Conservation (phyloP, 2,329 filamentous ascomycete species). For the Podosphaera xanthii region DNA sequence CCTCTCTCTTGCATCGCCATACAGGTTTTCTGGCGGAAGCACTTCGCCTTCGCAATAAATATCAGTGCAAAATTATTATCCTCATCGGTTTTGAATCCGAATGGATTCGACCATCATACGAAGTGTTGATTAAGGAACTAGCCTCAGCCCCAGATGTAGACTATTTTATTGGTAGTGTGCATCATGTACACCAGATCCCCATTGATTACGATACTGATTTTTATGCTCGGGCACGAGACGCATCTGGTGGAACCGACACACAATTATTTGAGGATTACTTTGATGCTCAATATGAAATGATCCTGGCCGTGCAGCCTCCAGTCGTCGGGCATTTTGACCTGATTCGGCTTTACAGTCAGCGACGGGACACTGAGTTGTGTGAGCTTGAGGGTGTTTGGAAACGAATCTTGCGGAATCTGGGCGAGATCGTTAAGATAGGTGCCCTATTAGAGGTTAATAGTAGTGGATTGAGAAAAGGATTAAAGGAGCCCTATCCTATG, state of each 20-base stretch:
- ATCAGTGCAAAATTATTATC: conserved; percentile 48
- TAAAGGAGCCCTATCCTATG: conserved; percentile 75
- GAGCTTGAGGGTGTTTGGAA: conserved; percentile 45
- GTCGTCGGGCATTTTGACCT: conserved; percentile 91
- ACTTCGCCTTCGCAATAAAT: conserved; percentile 43
- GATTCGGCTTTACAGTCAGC: conserved; percentile 54
- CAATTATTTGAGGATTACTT: conserved; percentile 67
- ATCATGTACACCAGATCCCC: conserved; percentile 68
- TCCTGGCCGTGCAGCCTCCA: conserved; percentile 43
- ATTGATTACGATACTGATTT: conserved; percentile 61
- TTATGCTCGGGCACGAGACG: conserved; percentile 27
- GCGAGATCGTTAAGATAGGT: conserved; percentile 45
- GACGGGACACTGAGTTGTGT: conserved; percentile 38
- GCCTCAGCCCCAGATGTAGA: conserved; percentile 44
- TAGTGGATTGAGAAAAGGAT: conserved; percentile 66
- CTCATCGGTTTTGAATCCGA: conserved; percentile 84
- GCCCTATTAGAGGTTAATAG: conserved; percentile 82
- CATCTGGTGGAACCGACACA: conserved; percentile 38
- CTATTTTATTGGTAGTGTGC: conserved; percentile 80
- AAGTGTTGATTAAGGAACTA: conserved; percentile 31
- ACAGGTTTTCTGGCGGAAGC: conserved; percentile 58
- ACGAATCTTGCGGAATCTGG: conserved; percentile 50
- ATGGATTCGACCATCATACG: conserved; percentile 55
- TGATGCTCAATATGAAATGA: conserved; percentile 67
- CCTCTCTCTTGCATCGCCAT: conserved; percentile 30